These are phyloP conservation scores for Rhodosporidiobolus odoratus DNA, from an alignment of 768 basidiomycete genomes.

Conservation along the genomic window DNA sequence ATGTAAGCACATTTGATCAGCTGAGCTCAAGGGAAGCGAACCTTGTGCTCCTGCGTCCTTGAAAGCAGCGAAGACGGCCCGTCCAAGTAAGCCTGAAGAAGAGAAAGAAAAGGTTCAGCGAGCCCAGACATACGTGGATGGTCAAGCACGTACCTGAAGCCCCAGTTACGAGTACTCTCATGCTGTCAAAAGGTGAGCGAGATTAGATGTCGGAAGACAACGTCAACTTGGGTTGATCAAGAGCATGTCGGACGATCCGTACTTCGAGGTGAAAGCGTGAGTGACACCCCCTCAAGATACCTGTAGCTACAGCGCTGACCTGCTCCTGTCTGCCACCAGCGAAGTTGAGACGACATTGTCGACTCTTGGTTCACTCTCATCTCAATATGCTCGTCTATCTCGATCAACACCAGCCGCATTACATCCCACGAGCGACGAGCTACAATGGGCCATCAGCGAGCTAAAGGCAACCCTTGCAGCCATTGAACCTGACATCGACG, in stretches of 20 bases:
- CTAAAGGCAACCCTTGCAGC: constrained; percentile 69
- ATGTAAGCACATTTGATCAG: not conserved
- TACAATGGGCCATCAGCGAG: constrained; percentile 49
- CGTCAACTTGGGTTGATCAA: not conserved
- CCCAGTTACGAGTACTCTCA: constrained; percentile 17
- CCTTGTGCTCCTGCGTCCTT: constrained; percentile 44
- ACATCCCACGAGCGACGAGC: constrained; percentile 17
- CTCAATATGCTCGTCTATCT: constrained; percentile 72
- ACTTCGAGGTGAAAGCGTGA: constrained; percentile 60
- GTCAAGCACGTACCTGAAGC: constrained; percentile 1
- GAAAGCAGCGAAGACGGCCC: constrained; percentile 69
- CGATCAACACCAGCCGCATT: constrained; percentile 50
- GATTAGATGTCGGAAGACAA: not conserved
- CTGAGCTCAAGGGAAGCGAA: constrained; percentile 31
- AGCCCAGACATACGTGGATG: fast-evolving
- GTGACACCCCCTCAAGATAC: not conserved
- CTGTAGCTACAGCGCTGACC: not conserved
- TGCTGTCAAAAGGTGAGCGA: not conserved
- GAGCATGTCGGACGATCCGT: constrained; percentile 59
- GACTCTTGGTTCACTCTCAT: constrained; percentile 62
- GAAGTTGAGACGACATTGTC: constrained; percentile 74
- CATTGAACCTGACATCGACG: constrained; percentile 81
- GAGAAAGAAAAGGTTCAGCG: not conserved
- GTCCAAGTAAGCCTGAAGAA: constrained; percentile 77
- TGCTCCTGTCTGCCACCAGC: constrained; percentile 50